Base-by-base conservation (phyloP, 768 basidiomycete genomes). In the Psilocybe sp. region DNA sequence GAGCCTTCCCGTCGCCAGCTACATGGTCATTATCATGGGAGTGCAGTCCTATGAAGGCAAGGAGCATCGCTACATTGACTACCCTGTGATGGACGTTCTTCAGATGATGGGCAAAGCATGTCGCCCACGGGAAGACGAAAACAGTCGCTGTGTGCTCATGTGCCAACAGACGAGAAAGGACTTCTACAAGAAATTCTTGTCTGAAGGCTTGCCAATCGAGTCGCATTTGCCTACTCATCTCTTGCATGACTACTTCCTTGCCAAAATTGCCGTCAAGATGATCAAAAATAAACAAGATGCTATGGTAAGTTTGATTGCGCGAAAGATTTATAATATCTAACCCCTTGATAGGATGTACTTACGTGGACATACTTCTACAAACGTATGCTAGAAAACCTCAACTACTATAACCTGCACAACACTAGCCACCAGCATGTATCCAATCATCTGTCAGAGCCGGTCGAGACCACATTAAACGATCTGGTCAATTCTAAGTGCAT, bases 71-170 rank as follows among this genome's bases (percentile, higher is more conserved):
- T 99, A 99, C 58, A 79, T 95, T 56, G 97, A 98, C 67, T 98
- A 98, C 64, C 94, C 96, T 3, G 93, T 99, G 51, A 96, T 96
- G 80, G 96, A 98, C 59, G 90, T 99, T 5, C 79, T 98, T 1
- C 97, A 98, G 64, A 98, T 99, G 96, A 96, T 98, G 86, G 97
- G 96, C 39, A 82, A 86, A n/a, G 97, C 97, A 0, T 98, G 95
- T 65, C 86, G 95, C 14, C 96, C 97, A 6, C 67, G 71, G 36
- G 83, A 92, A 58, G 97, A 98, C 58, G 85, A 88, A 2, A 85
- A 87, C 51, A 94, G 92, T 58, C 88, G 93, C 12, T 98, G 96
- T 60, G 88, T 99, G 2, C 73, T 98, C 34, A 98, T 99, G 94
- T 93, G 92, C 61, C 96, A 98, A 60, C 92, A 96, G 67, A 96